Evolutionary conservation across 495 filamentous ascomycete species (phyloP), one percentile per base, ranked within the genome.

Genomic region (Neurospora sp.): DNA sequence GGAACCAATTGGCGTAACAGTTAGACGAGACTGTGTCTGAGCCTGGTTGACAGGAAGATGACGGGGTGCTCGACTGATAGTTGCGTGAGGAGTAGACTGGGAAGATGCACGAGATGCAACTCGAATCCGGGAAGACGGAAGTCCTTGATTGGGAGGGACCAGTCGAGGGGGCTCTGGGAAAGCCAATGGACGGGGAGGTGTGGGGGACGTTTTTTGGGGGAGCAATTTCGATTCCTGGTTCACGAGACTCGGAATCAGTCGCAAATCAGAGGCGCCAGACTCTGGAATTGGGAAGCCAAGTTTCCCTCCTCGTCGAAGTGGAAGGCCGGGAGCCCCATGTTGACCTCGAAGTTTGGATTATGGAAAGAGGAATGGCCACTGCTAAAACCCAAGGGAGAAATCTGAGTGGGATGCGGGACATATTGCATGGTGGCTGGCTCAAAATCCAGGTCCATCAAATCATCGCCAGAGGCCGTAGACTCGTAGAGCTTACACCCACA

Each of bases 291-390:
- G 27, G 76, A 46, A 37, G 78, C 74, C 71, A 75, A 72, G 71
- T 76, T 78, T n/a, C 74, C 75, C 10, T 94, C 79, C 75, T 97
- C 96, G 20, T 89, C 88, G 11, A 79, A 74, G 40, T 76, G 69
- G 72, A 78, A 77, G 54, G 71, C 78, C 20, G 82, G 72, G 31
- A 82, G 72, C 12, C 77, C 73, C 54, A 69, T 73, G 72, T 78
- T 74, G 38, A 81, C 71, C 27, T 94, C 79, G 76, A 98, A 97
- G 18, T 89, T 87, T 9, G 94, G 94, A 79, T 98, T 95, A 75
- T 99, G 8, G 42, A 35, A 27, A 35, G 54, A 35, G 54, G 5
- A 35, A 31, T 62, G 54, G 54, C 54, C 27, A 16, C 12, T 62
- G 54, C 5, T 35, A 6, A 35, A 16, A 35, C 5, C 27, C 12